phyloP scores from a whole-genome alignment of 192 early-diverging fungal species.

The Pilaira anomala region DNA sequence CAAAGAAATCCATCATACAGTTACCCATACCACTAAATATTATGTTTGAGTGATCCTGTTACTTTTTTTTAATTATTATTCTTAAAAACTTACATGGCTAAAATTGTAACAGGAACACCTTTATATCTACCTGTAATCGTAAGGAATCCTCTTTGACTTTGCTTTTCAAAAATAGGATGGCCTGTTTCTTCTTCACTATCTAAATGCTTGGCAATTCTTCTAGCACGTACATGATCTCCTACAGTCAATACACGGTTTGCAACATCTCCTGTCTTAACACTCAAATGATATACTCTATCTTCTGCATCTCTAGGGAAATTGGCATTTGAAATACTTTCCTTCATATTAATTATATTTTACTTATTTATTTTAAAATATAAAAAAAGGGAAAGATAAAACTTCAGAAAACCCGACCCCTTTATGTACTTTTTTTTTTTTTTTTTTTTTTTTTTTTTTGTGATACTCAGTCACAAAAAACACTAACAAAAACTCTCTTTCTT shows the following conservation, averaged over 20 bases:
- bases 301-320: constrained; percentile 78
- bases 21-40: constrained; percentile 56
- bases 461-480: too few relatives aligned
- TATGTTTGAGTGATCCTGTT: background rate
- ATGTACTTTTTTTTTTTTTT: too few relatives aligned
- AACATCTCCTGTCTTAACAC: constrained; percentile 71
- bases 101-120: constrained; percentile 70
- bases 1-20: constrained; percentile 89
- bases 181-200: constrained; percentile 44
- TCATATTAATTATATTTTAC: constrained; percentile 26
- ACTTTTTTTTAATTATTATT: constrained; percentile 8
- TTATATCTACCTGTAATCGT: constrained; percentile 85
- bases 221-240: constrained; percentile 76
- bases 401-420: background rate
- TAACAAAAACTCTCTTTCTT: too few relatives aligned
- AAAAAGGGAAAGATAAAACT: constrained; percentile 5
- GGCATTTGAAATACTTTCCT: constrained; percentile 52
- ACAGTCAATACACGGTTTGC: constrained; percentile 88
- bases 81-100: constrained; percentile 63
- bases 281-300: constrained; percentile 83
- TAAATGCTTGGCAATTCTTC: constrained; percentile 56
- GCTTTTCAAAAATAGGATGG: constrained; percentile 45
- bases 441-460: too few relatives aligned
- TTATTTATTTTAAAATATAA: constrained; percentile 7
- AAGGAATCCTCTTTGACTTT: constrained; percentile 75